These are phyloP conservation scores for Xylariaceae sp. DNA, from an alignment of 2,329 filamentous ascomycete genomes.

Conservation along the genomic window DNA sequence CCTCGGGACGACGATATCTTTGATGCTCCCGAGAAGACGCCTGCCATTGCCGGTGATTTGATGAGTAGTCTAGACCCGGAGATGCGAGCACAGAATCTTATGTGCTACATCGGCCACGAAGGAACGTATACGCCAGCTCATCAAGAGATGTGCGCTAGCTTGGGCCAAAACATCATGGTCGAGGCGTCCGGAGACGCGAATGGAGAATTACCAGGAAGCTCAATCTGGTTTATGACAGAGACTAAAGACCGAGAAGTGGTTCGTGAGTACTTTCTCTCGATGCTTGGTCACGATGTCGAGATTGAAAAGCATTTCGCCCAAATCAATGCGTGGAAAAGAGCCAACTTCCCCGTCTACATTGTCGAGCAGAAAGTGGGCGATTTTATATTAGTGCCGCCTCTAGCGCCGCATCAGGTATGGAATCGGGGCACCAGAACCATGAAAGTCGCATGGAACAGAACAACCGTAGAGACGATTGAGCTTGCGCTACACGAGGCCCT, in stretches of 20 bases:
- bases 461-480: constrained; percentile 84
- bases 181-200: constrained; percentile 71
- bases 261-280: constrained; percentile 88
- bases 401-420: constrained; percentile 97
- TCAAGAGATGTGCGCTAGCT: constrained; percentile 92
- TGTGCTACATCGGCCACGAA: constrained; percentile 98
- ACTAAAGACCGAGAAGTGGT: constrained; percentile 87
- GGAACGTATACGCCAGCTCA: constrained; percentile 95
- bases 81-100: constrained; percentile 93
- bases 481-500: constrained; percentile 82
- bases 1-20: constrained; percentile 42
- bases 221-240: constrained; percentile 99
- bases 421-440: constrained; percentile 93
- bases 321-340: constrained; percentile 90
- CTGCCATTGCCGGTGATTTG: constrained; percentile 76
- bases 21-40: constrained; percentile 48
- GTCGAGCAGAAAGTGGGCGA: constrained; percentile 89
- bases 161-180: constrained; percentile 98
- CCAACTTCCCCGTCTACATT: constrained; percentile 87
- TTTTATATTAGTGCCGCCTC: constrained; percentile 88
- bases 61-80: constrained; percentile 86
- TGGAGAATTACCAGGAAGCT: constrained; percentile 79
- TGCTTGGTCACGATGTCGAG: constrained; percentile 92
- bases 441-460: constrained; percentile 98
- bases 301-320: constrained; percentile 97